Base-by-base conservation (phyloP, 441 rosid species). In the Gossypium lobatum region DNA sequence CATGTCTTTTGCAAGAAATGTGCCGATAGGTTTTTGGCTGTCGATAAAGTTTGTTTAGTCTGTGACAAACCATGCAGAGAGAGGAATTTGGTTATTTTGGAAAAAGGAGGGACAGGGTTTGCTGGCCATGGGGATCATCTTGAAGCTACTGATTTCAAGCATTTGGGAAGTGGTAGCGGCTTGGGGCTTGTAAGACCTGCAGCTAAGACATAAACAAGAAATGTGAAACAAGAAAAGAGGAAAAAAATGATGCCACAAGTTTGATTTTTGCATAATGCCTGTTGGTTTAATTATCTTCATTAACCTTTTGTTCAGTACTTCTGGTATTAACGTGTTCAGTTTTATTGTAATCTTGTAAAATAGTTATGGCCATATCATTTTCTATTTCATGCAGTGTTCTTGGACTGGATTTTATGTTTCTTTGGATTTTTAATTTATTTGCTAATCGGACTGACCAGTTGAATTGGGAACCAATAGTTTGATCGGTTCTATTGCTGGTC, bases 1-100 rank as follows among this genome's bases (percentile, higher is more conserved):
- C 96, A 92, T 73, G 89, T 92, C 42, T 90, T 88, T 84, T 92
- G 96, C 87, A 91, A 88, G 85, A 93, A 89, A 79, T 93, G 96
- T 57, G 90, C 89, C 0, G 91, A 85, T 21, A 88, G 87, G 75
- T 91, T 93, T 72, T 76, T 93, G 78, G 82, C 79, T 0, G 83
- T 77, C 0, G 93, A 93, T 48, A 91, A 89, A 85, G 90, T 86
- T 46, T 93, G 98, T 79, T 82, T 91, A 73, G 89, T 81, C 20
- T 89, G 98, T 73, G 70, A 82, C 39, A 87, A 83, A 82, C 70
- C 85, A 6, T 93, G 96, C 75, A 93, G 87, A 74, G 91, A 81
- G 73, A 80, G 83, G 79, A 81, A 88, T 73, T 76, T 93, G 84
- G 88, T 93, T 79, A 79, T 81, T 55, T 76, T 93, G 80, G 83